Conservation (phyloP, 768 basidiomycete genomes). For the Lactarius indigo region DNA sequence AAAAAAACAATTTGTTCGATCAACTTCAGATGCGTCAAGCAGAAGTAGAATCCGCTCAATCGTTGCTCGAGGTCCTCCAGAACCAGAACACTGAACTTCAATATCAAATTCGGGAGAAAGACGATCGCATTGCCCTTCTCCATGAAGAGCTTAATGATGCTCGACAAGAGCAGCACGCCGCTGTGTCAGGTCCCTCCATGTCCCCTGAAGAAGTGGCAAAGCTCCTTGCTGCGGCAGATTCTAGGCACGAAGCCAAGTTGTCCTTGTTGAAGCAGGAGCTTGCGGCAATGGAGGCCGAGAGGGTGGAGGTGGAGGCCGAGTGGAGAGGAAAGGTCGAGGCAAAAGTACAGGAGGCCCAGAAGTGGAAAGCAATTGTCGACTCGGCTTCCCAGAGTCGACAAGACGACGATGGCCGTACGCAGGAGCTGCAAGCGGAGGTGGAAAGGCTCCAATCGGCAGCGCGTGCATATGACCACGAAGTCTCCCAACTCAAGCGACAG, state of each 20-base stretch:
- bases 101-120: constrained; percentile 79
- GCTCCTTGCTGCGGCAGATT: constrained; percentile 68
- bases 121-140: constrained; percentile 67
- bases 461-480: constrained; percentile 46
- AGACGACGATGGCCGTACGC: constrained; percentile 50
- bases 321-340: constrained; percentile 84
- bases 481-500: constrained; percentile 52
- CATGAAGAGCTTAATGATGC: constrained; percentile 67
- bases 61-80: constrained; percentile 69
- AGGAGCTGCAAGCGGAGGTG: constrained; percentile 53
- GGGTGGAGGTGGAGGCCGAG: constrained; percentile 81
- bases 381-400: constrained; percentile 57
- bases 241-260: constrained; percentile 72
- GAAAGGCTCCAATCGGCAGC: constrained; percentile 48
- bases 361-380: constrained; percentile 56
- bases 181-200: constrained; percentile 43
- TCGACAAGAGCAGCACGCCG: constrained; percentile 53
- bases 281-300: constrained; percentile 68
- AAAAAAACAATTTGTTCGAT: constrained; percentile 82
- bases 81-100: constrained; percentile 80
- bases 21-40: constrained; percentile 85
- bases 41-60: constrained; percentile 80
- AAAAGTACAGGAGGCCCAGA: constrained; percentile 74
- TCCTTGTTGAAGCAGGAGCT: constrained; percentile 68
- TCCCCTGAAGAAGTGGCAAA: constrained; percentile 65